phyloP scores from a whole-genome alignment of 305 asterid genomes.

The Solanum chacoense region DNA sequence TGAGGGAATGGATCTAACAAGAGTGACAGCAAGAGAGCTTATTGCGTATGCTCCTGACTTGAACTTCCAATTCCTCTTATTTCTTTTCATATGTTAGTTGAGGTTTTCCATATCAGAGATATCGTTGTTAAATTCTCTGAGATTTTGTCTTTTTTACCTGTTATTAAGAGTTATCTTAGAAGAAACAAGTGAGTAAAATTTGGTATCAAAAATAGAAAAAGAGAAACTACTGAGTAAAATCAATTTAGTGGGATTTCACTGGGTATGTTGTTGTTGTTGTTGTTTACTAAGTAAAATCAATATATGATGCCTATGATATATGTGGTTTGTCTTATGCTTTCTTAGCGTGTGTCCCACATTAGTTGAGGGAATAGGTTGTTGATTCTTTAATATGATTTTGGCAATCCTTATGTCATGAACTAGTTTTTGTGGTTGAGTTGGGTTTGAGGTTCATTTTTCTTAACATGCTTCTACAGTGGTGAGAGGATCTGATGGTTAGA shows the following conservation, averaged over 20 bases:
- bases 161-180: not conserved
- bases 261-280: too few species aligned
- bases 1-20: conserved; percentile 88
- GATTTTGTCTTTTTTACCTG: not conserved
- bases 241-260: too few species aligned
- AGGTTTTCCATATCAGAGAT: not conserved
- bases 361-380: not conserved
- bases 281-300: not conserved
- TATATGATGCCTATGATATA: not conserved
- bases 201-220: not conserved
- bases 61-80: not conserved
- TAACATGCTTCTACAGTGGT: not conserved
- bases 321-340: not conserved
- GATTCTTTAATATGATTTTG: not conserved
- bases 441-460: not conserved
- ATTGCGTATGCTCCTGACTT: conserved; percentile 44
- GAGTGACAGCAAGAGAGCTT: conserved; percentile 68
- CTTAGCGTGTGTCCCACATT: not conserved
- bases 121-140: not conserved
- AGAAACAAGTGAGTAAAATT: not conserved
- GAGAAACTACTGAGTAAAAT: not conserved
- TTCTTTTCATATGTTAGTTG: not conserved
- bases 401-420: not conserved
- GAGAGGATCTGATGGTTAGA: not conserved
- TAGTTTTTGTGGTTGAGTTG: not conserved